phyloP scores from a whole-genome alignment of 2,329 filamentous ascomycete species.

The Stagonosporopsis tanaceti region DNA sequence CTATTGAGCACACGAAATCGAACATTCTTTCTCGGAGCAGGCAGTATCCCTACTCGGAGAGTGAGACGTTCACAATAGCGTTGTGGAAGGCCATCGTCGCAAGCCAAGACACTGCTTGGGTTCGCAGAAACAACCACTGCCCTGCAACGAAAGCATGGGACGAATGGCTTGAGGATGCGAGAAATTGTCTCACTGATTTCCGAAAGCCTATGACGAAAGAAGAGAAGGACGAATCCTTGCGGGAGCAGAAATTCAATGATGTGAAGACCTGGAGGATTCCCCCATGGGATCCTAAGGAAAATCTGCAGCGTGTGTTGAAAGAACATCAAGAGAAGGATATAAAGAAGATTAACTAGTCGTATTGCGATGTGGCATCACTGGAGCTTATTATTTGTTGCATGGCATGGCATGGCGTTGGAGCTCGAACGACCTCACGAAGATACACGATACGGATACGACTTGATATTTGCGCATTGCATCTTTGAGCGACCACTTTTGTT shows the following conservation, averaged over 20 bases:
- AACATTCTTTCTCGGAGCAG: constrained; percentile 6
- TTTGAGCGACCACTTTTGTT: constrained; percentile 1
- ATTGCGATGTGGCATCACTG: background rate
- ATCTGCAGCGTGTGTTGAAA: constrained; percentile 3
- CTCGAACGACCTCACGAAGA: background rate
- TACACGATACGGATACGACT: constrained; percentile 18
- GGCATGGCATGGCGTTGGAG: background rate
- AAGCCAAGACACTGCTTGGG: constrained; percentile 55
- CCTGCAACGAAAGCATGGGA: constrained; percentile 54
- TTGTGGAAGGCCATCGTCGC: constrained; percentile 60
- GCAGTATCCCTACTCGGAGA: constrained; percentile 32
- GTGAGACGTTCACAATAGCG: constrained; percentile 55
- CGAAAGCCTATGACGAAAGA: constrained; percentile 19
- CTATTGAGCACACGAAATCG: constrained; percentile 44
- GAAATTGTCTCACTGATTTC: constrained; percentile 25
- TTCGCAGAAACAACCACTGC: constrained; percentile 50
- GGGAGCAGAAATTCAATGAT: constrained; percentile 5
- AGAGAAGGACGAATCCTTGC: constrained; percentile 2
- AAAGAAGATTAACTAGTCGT: background rate
- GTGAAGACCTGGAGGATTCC: constrained; percentile 46
- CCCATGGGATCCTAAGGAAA: background rate
- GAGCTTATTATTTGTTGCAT: background rate
- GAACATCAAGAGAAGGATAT: background rate
- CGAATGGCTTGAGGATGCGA: constrained; percentile 52
- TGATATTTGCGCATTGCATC: constrained; percentile 14